Percentiles rank a stretch among this genome's conserved stretches.
These are phyloP conservation scores for Neoscytalidium dimidiatum DNA, from an alignment of 2,329 filamentous ascomycete genomes.

Conservation along the genomic window DNA sequence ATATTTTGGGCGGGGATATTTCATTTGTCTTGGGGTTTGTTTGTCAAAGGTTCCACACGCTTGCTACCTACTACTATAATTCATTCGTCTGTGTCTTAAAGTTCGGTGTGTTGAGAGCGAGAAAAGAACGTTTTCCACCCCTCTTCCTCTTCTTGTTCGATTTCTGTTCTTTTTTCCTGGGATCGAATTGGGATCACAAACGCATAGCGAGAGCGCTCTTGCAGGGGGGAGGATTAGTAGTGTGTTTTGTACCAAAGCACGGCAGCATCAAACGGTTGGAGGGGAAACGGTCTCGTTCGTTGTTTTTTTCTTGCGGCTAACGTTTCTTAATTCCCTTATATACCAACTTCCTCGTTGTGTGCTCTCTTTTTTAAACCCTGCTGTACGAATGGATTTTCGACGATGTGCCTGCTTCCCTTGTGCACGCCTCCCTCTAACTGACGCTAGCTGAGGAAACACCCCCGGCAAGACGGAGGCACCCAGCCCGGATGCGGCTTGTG, in stretches of 20 bases:
- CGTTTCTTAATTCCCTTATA: too few species aligned
- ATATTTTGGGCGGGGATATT: background rate
- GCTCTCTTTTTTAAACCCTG: background rate
- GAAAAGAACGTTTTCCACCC: background rate
- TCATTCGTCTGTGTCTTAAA: background rate
- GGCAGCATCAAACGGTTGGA: too few species aligned
- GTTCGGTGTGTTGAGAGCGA: too few species aligned
- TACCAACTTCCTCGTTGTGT: too few species aligned
- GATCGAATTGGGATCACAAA: background rate
- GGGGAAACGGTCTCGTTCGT: too few species aligned
- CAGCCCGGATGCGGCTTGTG: slow-evolving; percentile 1
- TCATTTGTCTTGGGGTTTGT: background rate
- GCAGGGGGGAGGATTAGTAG: too few species aligned
- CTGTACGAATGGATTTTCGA: too few species aligned
- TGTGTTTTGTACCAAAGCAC: too few species aligned
- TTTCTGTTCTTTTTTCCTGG: background rate
- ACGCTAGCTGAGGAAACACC: background rate
- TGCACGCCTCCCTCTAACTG: background rate
- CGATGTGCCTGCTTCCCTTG: too few species aligned
- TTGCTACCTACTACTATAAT: background rate
- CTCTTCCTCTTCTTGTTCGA: background rate
- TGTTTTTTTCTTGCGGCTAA: too few species aligned
- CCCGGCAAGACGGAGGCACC: background rate
- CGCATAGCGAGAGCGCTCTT: background rate
- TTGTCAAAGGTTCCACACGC: background rate